These are phyloP conservation scores for Gyrodon lividus DNA, from an alignment of 768 basidiomycete genomes.

Conservation along the genomic window DNA sequence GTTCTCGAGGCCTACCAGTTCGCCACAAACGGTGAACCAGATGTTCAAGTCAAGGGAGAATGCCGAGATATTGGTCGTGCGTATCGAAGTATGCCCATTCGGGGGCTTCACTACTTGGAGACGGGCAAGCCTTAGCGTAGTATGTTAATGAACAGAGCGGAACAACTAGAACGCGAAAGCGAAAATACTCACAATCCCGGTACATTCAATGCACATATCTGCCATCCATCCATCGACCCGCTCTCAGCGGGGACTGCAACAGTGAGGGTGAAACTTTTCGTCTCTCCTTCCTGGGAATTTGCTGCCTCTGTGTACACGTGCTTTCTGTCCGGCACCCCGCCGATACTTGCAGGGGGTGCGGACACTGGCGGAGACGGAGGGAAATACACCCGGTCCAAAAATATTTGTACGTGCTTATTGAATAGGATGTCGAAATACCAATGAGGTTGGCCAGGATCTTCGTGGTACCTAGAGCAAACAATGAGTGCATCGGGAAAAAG, in stretches of 20 bases:
- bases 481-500: background rate
- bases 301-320: background rate
- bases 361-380: background rate
- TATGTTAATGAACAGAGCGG: background rate
- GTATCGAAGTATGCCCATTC: slow-evolving; percentile 11
- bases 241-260: slow-evolving; percentile 66
- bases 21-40: background rate
- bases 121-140: slow-evolving; percentile 15
- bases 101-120: slow-evolving; percentile 14
- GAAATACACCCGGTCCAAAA: slow-evolving; percentile 43
- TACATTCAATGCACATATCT: slow-evolving; percentile 52
- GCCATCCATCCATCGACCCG: slow-evolving; percentile 71
- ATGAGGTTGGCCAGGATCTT: slow-evolving; percentile 62
- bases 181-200: slow-evolving; percentile 63
- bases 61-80: slow-evolving; percentile 25
- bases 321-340: no score
- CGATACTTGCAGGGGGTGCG: background rate
- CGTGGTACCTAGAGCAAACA: slow-evolving; percentile 47
- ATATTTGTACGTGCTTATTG: slow-evolving; percentile 52
- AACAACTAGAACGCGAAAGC: background rate
- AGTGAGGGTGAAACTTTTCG: slow-evolving; percentile 62
- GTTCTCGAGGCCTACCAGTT: background rate
- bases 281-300: background rate
- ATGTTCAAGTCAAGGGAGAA: slow-evolving; percentile 19
- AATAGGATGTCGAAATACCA: slow-evolving; percentile 67